phyloP scores from a whole-genome alignment of 768 basidiomycete genomes.

The Podaxis rugospora region DNA sequence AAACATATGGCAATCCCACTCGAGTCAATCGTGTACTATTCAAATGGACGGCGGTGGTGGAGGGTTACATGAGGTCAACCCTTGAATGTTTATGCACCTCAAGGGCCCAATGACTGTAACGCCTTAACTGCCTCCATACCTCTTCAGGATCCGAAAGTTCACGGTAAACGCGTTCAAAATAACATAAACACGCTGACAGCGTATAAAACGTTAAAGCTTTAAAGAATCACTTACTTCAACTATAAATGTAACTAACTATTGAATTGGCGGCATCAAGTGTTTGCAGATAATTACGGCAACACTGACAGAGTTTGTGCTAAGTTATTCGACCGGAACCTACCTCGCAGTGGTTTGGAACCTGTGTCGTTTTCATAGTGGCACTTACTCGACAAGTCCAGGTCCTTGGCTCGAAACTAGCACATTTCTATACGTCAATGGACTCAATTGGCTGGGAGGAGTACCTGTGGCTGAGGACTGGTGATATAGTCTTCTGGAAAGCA shows the following conservation, averaged over 20 bases:
- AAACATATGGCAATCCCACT: not conserved
- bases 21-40: not conserved
- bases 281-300: not conserved
- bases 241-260: not conserved
- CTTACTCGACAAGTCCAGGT: not conserved
- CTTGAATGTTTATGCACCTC: slow-evolving; percentile 9
- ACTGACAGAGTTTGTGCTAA: not conserved
- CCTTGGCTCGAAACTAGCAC: not conserved
- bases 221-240: not conserved
- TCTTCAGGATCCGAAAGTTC: slow-evolving; percentile 11
- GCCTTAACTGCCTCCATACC: not conserved
- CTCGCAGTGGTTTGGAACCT: not conserved
- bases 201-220: not conserved
- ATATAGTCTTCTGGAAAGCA: not conserved
- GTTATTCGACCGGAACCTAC: not conserved
- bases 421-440: not conserved
- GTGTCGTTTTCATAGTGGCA: not conserved
- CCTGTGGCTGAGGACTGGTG: not conserved
- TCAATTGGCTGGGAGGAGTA: not conserved
- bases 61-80: not conserved
- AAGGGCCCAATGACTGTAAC: not conserved
- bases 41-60: not conserved
- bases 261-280: not conserved
- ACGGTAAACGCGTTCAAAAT: not conserved
- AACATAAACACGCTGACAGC: not conserved